Percentiles rank a stretch among this genome's conserved stretches.
phyloP scores from a whole-genome alignment of 139 green algal species.

The Micractinium conductrix region DNA sequence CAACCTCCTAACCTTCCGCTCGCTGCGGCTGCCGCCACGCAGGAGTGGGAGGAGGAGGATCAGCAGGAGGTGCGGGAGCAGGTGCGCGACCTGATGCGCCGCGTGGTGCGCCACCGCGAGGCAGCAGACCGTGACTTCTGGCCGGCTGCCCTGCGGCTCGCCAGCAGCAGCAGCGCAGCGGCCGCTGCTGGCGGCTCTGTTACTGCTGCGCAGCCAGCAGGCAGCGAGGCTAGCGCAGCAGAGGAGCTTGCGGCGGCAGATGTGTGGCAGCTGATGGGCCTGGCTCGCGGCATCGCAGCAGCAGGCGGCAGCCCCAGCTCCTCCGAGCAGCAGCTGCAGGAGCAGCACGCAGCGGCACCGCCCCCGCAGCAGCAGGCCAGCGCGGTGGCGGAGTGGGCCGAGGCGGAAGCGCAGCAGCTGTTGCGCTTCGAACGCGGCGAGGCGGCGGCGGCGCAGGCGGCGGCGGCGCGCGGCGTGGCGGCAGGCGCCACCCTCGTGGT shows the following conservation, averaged over 20 bases:
- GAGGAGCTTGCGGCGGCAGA: neutral
- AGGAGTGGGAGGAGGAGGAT: constrained; percentile 39
- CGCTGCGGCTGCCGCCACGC: neutral
- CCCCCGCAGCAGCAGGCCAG: neutral
- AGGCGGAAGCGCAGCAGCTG: constrained; percentile 10
- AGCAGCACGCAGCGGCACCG: neutral
- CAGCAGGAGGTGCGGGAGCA: neutral
- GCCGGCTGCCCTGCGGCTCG: neutral
- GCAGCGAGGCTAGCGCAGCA: neutral
- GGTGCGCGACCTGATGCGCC: neutral
- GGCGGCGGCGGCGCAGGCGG: neutral
- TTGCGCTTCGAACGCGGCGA: neutral
- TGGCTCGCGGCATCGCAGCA: neutral
- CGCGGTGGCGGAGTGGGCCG: neutral
- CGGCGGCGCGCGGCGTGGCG: neutral
- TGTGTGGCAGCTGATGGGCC: constrained; percentile 10
- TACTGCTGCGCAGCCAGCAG: neutral
- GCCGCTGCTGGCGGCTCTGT: too few species aligned
- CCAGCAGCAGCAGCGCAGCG: neutral
- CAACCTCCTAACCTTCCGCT: too few species aligned
- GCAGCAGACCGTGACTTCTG: constrained; percentile 2
- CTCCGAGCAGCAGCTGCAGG: neutral
- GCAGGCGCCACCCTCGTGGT: neutral
- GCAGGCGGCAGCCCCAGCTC: neutral
- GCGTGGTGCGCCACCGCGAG: constrained; percentile 2